Evolutionary conservation across 108 stramenopile species (phyloP), one percentile per base, ranked within the genome.

Genomic region (Cyclotella atomus): DNA sequence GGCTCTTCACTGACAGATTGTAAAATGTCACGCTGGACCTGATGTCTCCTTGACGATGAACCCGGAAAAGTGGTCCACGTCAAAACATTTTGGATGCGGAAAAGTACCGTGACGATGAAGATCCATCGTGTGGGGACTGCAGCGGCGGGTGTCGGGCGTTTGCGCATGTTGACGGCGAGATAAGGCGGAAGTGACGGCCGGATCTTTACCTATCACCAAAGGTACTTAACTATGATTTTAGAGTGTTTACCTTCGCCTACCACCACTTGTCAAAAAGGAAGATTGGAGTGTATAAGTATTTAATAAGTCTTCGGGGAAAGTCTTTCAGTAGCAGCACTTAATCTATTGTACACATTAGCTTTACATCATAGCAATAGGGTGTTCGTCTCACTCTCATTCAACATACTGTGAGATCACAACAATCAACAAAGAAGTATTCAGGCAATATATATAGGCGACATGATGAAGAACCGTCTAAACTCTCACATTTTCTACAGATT

Each of bases 401-500:
- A 23, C 23, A 23, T 53, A 23, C 4, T 53, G 10, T 53, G 2
- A 45, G 19, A 19, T 45, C 2, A 45, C 12, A 6, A 6, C 45
- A 6, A 16, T 23, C 10, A 19, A 23, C 10, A 23, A 24, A 53
- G 10, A 53, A 23, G 10, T 19, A 53, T 20, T 23, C 19, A 20
- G 52, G 10, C 21, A 19, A 53, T 23, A 23, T 23, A 10, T 10
- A 3, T 3, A 53, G 52, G 24, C 1, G 1, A 23, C 10, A 12
- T 24, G 2, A 53, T 1, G 23, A 19, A 23, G 10, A 23, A 2
- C 2, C 2, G 10, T 23, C 23, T 6, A 53, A 24, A 33, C 15
- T 59, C 57, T 35, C 57, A 59, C 57, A 10, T 59, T 35, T 34
- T 59, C 33, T 34, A 33, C 57, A 33, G 30, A 34, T 16, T 59